phyloP scores from a whole-genome alignment of 176 grass and related monocot species.

The Miscanthus lutarioriparius region DNA sequence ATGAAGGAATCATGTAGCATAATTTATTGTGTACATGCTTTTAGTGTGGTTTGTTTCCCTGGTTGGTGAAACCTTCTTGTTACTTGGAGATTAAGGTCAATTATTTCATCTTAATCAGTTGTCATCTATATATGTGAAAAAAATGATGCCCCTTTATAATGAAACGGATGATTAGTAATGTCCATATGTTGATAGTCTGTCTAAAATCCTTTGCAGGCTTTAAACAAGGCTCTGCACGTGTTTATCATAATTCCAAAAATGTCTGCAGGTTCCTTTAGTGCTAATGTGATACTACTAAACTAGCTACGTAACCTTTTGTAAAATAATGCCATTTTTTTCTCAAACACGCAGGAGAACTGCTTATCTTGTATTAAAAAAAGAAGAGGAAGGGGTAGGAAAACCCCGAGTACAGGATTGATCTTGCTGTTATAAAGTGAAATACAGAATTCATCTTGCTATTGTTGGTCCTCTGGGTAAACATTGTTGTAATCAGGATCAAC shows the following conservation, averaged over 20 bases:
- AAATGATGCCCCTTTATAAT: background rate
- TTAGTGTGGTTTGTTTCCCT: slow-evolving; percentile 4
- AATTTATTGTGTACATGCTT: background rate
- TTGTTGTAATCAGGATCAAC: background rate
- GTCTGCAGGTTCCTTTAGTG: slow-evolving; percentile 4
- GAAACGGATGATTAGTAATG: background rate
- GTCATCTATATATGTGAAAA: background rate
- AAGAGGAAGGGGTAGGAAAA: background rate
- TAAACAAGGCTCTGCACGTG: background rate
- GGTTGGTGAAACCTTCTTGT: background rate
- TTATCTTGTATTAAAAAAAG: background rate
- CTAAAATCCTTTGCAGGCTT: slow-evolving; percentile 20
- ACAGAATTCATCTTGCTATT: background rate
- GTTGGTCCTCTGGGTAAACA: background rate
- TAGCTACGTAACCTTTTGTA: background rate
- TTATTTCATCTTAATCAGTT: background rate
- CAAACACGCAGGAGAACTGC: background rate
- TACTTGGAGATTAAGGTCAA: background rate
- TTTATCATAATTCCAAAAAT: slow-evolving; percentile 14
- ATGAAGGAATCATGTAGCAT: background rate
- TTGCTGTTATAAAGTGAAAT: background rate
- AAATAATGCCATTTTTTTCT: background rate
- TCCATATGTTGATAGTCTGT: background rate
- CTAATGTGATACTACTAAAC: background rate
- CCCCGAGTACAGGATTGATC: background rate